Base-by-base conservation (phyloP, 2,329 filamentous ascomycete genomes). In the Sporothrix phasma region DNA sequence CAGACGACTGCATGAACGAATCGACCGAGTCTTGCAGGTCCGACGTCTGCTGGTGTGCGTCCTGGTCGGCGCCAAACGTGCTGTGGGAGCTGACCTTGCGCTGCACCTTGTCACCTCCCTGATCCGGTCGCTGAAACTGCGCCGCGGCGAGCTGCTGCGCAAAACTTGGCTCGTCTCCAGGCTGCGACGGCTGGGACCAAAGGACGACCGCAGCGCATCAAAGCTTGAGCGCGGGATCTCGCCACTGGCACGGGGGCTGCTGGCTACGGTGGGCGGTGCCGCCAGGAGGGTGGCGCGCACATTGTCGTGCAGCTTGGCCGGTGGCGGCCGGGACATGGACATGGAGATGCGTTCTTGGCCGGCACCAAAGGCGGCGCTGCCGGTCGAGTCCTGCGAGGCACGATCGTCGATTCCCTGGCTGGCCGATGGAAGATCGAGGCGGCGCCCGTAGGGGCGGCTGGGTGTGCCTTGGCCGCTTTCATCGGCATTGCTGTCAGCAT, bases 1-100 rank as follows among this genome's bases (percentile, higher is more conserved):
- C 70, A 45, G 66, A 66, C 45, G 88, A 91, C 69, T 88, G 87
- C 5, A 87, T 82, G 66, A 87, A 90, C 2, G 91, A 96, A 66
- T 91, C 90, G 0, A 85, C 86, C 0, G 87, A 88, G 64, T 83
- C 85, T 64, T 84, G 79, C 59, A 81, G 81, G 67, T 81, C 82
- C 15, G 78, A 77, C 6, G 78, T 61, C 11, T 67, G 64, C 62
- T n/a, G 39, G 0, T 26, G 54, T 11, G 54, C 22, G 22, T 15
- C 37, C 54, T n/a, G 39, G 0, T 26, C 37, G 5, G 54, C 22
- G 22, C 15, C 37, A 34, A 37, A 43, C 13, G 24, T n/a, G 54
- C 34, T 29, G 8, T 37, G 54, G 37, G 3, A 2, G 37, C 54
- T 43, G 34, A 43, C 22, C 24, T 43, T 58, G 54, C 56, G 56